These are phyloP conservation scores for Priceomyces castillae DNA, from an alignment of 805 yeast genomes.

Conservation along the genomic window DNA sequence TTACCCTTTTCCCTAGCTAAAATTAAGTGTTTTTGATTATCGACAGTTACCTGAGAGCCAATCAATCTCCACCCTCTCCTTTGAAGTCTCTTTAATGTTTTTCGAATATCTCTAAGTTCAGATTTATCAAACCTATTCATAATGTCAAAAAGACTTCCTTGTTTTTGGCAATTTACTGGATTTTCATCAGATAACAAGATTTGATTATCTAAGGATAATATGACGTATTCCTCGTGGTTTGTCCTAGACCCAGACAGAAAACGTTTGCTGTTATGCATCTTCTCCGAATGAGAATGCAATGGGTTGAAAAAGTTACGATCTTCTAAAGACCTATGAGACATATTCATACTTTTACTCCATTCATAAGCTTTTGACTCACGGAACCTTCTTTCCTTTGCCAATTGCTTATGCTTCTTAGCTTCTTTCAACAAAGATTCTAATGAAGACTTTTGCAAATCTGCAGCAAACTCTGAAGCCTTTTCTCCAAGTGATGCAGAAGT, in stretches of 20 bases:
- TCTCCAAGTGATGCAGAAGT: slow-evolving; percentile 18
- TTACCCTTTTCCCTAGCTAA: slow-evolving; percentile 7
- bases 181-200: slow-evolving; percentile 28
- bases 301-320: slow-evolving; percentile 48
- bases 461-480: neutral
- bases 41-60: slow-evolving; percentile 40
- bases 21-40: slow-evolving; percentile 14
- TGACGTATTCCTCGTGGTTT: slow-evolving; percentile 20
- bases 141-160: slow-evolving; percentile 42
- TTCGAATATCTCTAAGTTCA: slow-evolving; percentile 33
- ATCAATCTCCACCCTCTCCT: slow-evolving; percentile 51
- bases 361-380: slow-evolving; percentile 52
- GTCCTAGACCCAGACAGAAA: neutral
- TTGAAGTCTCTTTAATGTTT: slow-evolving; percentile 42
- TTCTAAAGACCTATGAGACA: slow-evolving; percentile 40
- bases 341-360: slow-evolving; percentile 41
- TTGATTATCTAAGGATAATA: slow-evolving; percentile 36
- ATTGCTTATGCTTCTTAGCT: slow-evolving; percentile 40
- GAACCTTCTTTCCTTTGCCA: slow-evolving; percentile 42
- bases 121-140: slow-evolving; percentile 34
- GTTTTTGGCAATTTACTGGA: slow-evolving; percentile 37
- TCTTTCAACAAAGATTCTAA: slow-evolving; percentile 43
- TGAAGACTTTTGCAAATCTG: slow-evolving; percentile 12
- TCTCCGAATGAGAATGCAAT: slow-evolving; percentile 12
- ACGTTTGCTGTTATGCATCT: neutral